Evolutionary conservation across 495 filamentous ascomycete genomes (phyloP), one percentile per base, ranked within the genome.

Genomic region (Bacidia rubella): DNA sequence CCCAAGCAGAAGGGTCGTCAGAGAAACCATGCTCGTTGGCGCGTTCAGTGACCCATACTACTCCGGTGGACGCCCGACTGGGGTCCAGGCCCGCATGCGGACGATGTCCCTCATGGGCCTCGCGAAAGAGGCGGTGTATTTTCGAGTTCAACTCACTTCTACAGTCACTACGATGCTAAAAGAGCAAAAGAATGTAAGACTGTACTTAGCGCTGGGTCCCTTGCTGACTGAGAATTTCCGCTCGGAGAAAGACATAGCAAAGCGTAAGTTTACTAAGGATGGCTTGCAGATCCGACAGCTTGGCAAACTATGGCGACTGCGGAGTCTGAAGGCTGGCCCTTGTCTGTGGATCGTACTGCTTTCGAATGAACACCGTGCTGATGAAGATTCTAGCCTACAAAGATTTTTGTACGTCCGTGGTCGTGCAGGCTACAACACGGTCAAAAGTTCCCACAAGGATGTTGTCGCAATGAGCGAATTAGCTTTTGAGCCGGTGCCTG

Each of bases 11-110:
- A 27, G 89, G 90, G 53, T 90, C 74, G 1, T 97, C 89, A 38
- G 79, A 66, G 70, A 83, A 93, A 58, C 87, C 86, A 68, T 85
- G 77, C 60, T 90, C 85, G 57, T 74, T 75, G 24, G 86, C 86
- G 48, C 81, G 78, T 62, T 92, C 86, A 23, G 85, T 90, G 59
- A 85, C 87, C 86, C 86, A 90, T 51, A 92, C 80, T 11, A 92
- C 85, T 63, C 86, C 86, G 38, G 85, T 90, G 15, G 81, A 85
- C 12, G 86, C 83, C 65, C 88, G 78, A 38, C 80, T 81, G 41
- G 88, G 83, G 60, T 95, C 88, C 29, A 95, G 79, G 58, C 87
- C 89, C 40, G 89, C 87, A 67, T 95, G 89, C 35, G 87, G 82
- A 55, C 82, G 80, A 71, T 92, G 88, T 52, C 87, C 87, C 66